These are phyloP conservation scores for Alnus rubra DNA, from an alignment of 306 rosid genomes.

Conservation along the genomic window DNA sequence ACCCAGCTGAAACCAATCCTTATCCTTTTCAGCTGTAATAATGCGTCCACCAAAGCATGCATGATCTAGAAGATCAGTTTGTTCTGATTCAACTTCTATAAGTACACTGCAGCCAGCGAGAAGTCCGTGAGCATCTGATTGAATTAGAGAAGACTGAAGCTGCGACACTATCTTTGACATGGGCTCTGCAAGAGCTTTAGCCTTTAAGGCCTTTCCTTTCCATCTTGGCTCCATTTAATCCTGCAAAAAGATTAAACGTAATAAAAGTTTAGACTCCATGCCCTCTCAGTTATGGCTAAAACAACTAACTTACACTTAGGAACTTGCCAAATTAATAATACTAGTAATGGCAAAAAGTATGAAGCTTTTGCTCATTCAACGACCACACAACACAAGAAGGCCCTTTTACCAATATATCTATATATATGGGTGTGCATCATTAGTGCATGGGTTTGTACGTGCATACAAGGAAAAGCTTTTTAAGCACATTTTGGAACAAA, in stretches of 20 bases:
- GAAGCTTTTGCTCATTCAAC: not conserved
- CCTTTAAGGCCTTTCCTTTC: constrained; percentile 77
- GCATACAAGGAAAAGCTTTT: not conserved
- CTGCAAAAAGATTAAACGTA: not conserved
- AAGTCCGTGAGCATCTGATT: constrained; percentile 47
- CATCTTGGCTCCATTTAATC: constrained; percentile 65
- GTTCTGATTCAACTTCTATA: constrained; percentile 51
- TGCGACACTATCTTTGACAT: constrained; percentile 57
- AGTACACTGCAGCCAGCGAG: constrained; percentile 45
- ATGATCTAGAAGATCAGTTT: constrained; percentile 50
- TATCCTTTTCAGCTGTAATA: constrained; percentile 47
- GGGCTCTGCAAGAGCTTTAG: constrained; percentile 66
- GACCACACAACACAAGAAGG: not conserved
- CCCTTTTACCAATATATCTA: too few relatives aligned
- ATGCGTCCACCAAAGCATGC: constrained; percentile 65
- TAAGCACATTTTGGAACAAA: not conserved
- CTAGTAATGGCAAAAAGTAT: not conserved
- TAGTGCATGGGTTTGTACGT: too few relatives aligned
- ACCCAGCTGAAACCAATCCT: constrained; percentile 58
- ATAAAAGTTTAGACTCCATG: too few relatives aligned
- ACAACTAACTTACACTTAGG: not conserved
- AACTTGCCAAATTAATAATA: not conserved
- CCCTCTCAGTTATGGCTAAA: not conserved
- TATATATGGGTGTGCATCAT: too few relatives aligned
- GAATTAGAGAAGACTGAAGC: constrained; percentile 60